Evolutionary conservation across 805 yeast species (phyloP), one percentile per base, ranked within the genome.

Genomic region (Lachancea meyersii): DNA sequence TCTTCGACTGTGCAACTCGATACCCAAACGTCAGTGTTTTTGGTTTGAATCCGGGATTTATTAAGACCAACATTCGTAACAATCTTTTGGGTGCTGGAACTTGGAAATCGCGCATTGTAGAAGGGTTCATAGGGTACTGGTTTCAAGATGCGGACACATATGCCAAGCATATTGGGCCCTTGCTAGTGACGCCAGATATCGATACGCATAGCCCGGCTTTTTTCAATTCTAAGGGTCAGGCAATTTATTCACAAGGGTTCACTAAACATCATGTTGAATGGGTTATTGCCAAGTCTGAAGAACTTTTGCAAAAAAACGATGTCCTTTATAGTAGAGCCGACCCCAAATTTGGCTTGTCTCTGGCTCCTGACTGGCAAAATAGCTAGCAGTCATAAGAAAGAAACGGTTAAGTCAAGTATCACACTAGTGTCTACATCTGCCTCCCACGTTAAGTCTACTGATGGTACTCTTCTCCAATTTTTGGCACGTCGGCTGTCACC

Each of bases 11-110:
- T 3, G 46, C 44, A 13, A 37, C 48, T n/a, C 45, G 46, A 20
- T 57, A 52, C 38, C 51, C 58, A 1, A 44, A 52, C 14, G 44
- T 54, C n/a, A 44, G 56, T 31, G 41, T 63, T 27, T 67, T 47
- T 48, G 73, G 73, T 1, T 54, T 69, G 30, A 68, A 69, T 41
- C 73, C 72, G 5, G 72, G 72, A 2, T 5, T 68, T 1, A 60
- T 68, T 20, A 61, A 53, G 41, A 66, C 72, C 0, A 47, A 51
- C 33, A 67, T 68, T 32, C 58, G 72, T 43, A 42, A 49, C 26
- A 68, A 68, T 42, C 41, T 58, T 9, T 34, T 58, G 21, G 72
- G 71, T 16, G 41, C 46, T 14, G 60, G 58, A 4, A 47, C 54
- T 16, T 51, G 59, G 48, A 42, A 46, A n/a, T 52, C 60, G 2